Evolutionary conservation across 441 rosid species (phyloP).

Genomic region (Croton setiger): DNA sequence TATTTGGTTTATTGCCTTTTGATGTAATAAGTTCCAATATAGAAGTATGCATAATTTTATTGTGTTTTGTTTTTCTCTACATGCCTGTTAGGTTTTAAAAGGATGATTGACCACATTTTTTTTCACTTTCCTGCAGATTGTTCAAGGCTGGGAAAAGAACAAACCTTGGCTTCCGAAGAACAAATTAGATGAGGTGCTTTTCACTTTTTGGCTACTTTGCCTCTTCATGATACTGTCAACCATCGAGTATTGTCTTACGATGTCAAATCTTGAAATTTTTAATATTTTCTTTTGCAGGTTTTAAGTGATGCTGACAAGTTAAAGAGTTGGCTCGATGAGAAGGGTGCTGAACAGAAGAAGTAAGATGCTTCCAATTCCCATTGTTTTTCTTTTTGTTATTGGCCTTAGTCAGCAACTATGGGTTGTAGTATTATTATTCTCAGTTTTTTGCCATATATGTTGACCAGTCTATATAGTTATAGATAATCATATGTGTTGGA

Average conservation of each 20-base stretch:
- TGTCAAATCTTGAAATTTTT: slow-evolving; percentile 6
- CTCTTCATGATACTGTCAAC: slow-evolving; percentile 1
- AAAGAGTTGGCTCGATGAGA: slow-evolving; percentile 82
- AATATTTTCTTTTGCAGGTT: slow-evolving; percentile 41
- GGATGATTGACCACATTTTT: slow-evolving; percentile 18
- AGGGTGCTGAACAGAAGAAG: slow-evolving; percentile 78
- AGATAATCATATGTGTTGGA: neutral
- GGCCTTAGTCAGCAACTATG: neutral
- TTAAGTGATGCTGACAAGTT: slow-evolving; percentile 54
- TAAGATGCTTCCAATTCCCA: slow-evolving; percentile 26
- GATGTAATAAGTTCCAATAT: neutral
- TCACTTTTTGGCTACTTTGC: slow-evolving; percentile 5
- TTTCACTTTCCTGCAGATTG: slow-evolving; percentile 46
- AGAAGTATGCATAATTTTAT: neutral
- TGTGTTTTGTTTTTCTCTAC: neutral
- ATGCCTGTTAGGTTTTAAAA: neutral
- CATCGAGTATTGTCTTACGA: neutral
- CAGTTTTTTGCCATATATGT: neutral
- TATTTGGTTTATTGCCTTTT: neutral
- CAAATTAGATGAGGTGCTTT: slow-evolving; percentile 65
- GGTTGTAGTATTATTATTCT: neutral
- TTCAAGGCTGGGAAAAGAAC: slow-evolving; percentile 62
- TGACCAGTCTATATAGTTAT: neutral
- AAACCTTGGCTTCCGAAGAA: slow-evolving; percentile 93
- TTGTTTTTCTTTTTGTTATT: neutral